Evolutionary conservation across 2,329 filamentous ascomycete genomes (phyloP), one percentile per base, ranked within the genome.

Genomic region (Arthrinium phaeospermum): DNA sequence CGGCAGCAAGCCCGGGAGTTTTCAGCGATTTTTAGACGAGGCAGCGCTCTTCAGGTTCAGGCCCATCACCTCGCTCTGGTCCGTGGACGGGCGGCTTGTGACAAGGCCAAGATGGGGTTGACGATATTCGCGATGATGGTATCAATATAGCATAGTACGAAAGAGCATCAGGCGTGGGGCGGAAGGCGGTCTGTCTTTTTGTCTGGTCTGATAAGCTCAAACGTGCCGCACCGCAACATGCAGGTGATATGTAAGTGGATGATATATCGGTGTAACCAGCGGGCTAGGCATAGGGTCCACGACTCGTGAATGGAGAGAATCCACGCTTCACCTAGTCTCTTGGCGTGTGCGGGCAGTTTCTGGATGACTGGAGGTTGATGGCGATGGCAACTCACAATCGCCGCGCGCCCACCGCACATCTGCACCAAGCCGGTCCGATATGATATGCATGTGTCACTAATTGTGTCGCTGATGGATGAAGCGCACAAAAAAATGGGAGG

Each of bases 151-250:
- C 57, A n/a, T 41, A n/a, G 22, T 19, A 41, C 22, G 34, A 22
- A 22, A 64, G 34, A 22, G 57, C 57, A 41, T 41, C 30, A 19
- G 57, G 57, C 34, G 34, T 64, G 57, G 57, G 57, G 57, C 57
- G 22, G 57, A 64, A 64, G 22, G 57, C 57, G 57, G 57, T 64
- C 57, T 64, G 57, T 64, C 57, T 41, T 41, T 41, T 30, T 64
- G 57, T 64, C 57, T 64, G 34, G 57, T 64, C 57, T 64, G 57
- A 64, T 64, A 64, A 64, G 57, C 34, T 64, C 57, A 64, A 64
- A 64, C 34, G 57, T 64, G 30, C 57, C 57, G 57, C 57, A 64
- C 57, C 57, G 57, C 57, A 41, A 64, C 34, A 64, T 64, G 57
- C 57, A 37, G 34, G 57, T 64, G 34, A 64, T 64, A 41, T 41